phyloP scores from a whole-genome alignment of 306 rosid genomes.

The Cicer cuneatum region DNA sequence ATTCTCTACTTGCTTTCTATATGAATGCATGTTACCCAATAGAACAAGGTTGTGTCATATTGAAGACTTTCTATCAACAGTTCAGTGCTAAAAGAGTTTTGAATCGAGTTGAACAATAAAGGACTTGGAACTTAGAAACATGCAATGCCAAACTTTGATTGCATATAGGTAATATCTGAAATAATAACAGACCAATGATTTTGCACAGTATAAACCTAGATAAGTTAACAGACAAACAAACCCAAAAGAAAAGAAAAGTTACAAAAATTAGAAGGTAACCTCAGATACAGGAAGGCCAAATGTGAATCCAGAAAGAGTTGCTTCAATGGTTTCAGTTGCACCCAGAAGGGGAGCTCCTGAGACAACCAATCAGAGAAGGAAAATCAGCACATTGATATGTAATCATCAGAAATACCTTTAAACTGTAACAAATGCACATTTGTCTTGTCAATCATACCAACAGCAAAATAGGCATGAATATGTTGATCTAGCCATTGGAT shows the following conservation, averaged over 20 bases:
- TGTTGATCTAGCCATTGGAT: slow-evolving; percentile 85
- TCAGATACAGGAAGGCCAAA: slow-evolving; percentile 94
- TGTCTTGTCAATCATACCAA: slow-evolving; percentile 68
- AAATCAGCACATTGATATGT: slow-evolving; percentile 39
- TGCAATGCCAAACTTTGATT: not conserved
- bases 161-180: slow-evolving; percentile 4
- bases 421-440: slow-evolving; percentile 32
- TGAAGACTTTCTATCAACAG: slow-evolving; percentile 27
- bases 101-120: slow-evolving; percentile 9
- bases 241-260: slow-evolving; percentile 30
- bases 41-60: slow-evolving; percentile 31
- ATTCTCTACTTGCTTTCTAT: slow-evolving; percentile 4
- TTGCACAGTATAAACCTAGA: slow-evolving; percentile 39
- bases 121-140: slow-evolving; percentile 7
- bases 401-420: slow-evolving; percentile 25
- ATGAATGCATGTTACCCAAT: slow-evolving; percentile 14
- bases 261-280: slow-evolving; percentile 60
- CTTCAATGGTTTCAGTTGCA: slow-evolving; percentile 82
- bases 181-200: slow-evolving; percentile 26
- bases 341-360: slow-evolving; percentile 95
- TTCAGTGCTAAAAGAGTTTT: slow-evolving; percentile 14
- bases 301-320: slow-evolving; percentile 87
- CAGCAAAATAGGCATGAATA: slow-evolving; percentile 95
- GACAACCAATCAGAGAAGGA: slow-evolving; percentile 46
- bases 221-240: slow-evolving; percentile 14